phyloP scores from a whole-genome alignment of 768 basidiomycete species.

The Saitozyma podzolica region DNA sequence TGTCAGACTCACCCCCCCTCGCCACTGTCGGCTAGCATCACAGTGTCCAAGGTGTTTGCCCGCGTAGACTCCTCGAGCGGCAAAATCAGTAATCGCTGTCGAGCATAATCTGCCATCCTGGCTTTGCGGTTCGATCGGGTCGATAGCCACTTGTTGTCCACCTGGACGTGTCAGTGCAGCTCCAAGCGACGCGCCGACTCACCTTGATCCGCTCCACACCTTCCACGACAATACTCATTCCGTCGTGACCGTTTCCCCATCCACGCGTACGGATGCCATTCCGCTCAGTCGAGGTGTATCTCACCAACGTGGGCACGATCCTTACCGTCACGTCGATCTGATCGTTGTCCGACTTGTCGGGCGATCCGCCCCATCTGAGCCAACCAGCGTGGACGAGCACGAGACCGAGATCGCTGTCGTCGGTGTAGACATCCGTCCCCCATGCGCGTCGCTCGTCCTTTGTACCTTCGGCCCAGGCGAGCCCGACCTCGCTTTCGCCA shows the following conservation, averaged over 20 bases:
- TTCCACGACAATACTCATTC: slow-evolving; percentile 53
- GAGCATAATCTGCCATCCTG: not conserved
- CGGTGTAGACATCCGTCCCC: slow-evolving; percentile 57
- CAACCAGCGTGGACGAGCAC: slow-evolving; percentile 55
- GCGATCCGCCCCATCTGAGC: slow-evolving; percentile 42
- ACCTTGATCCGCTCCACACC: slow-evolving; percentile 48
- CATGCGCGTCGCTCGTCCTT: slow-evolving; percentile 37
- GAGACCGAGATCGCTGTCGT: slow-evolving; percentile 55
- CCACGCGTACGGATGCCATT: slow-evolving; percentile 52
- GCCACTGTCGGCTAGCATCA: too few relatives aligned
- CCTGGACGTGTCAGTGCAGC: too few relatives aligned
- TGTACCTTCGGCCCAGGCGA: slow-evolving; percentile 24
- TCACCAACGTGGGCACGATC: slow-evolving; percentile 51
- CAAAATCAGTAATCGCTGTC: too few relatives aligned
- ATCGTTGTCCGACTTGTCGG: slow-evolving; percentile 12
- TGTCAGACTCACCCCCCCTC: too few relatives aligned
- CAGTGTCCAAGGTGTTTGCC: too few relatives aligned
- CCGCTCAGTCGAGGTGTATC: slow-evolving; percentile 52
- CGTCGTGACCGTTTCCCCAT: slow-evolving; percentile 58
- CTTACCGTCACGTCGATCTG: slow-evolving; percentile 47
- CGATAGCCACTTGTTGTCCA: too few relatives aligned
- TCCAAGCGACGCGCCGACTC: slow-evolving; percentile 13
- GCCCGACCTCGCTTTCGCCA: not conserved
- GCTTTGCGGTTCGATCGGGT: not conserved
- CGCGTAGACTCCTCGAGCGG: too few relatives aligned